These are phyloP conservation scores for Oryza longistaminata DNA, from an alignment of 176 grass and related monocot genomes.

Conservation along the genomic window DNA sequence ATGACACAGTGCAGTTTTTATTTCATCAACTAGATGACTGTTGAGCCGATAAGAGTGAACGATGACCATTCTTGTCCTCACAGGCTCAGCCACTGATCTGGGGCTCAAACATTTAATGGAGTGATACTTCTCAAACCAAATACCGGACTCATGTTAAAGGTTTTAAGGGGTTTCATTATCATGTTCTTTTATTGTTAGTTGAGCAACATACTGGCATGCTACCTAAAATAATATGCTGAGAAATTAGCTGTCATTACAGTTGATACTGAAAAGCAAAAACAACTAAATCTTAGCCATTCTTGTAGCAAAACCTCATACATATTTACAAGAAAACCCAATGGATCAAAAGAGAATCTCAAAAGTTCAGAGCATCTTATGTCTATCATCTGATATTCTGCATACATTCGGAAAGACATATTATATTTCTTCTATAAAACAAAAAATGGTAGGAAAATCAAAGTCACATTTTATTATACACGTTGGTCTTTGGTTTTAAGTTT, in stretches of 20 bases:
- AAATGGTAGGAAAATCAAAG: neutral
- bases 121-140: neutral
- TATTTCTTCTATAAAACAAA: conserved; percentile 4
- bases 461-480: neutral
- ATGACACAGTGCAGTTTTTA: neutral
- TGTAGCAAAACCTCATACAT: neutral
- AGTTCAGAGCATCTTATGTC: neutral
- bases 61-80: neutral
- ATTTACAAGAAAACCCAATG: neutral
- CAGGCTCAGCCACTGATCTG: neutral
- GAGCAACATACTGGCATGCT: conserved; percentile 3
- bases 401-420: neutral
- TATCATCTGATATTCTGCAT: neutral
- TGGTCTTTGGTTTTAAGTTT: conserved; percentile 8
- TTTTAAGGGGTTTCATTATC: neutral
- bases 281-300: neutral
- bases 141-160: neutral
- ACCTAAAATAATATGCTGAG: conserved; percentile 11
- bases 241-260: conserved; percentile 1
- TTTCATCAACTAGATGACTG: neutral
- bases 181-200: neutral
- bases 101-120: neutral
- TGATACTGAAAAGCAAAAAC: neutral
- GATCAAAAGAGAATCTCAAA: neutral
- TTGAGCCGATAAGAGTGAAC: neutral